Evolutionary conservation across 768 basidiomycete genomes (phyloP).

Genomic region (Collybia sp.): DNA sequence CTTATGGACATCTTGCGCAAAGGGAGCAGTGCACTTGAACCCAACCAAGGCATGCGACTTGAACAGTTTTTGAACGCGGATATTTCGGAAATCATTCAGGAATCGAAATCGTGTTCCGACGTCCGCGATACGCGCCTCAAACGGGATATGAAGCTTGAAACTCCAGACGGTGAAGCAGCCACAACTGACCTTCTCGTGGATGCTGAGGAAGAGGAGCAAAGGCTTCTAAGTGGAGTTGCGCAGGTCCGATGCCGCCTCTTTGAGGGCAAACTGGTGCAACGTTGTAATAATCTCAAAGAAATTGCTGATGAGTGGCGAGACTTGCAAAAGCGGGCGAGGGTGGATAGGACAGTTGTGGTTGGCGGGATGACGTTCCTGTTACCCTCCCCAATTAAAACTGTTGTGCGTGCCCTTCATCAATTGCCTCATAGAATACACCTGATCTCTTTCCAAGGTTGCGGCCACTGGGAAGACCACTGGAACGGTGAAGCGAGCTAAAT

Average conservation of each 20-base stretch:
- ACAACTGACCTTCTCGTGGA: slow-evolving; percentile 25
- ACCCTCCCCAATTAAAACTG: slow-evolving; percentile 12
- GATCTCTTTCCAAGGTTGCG: slow-evolving; percentile 8
- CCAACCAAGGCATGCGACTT: slow-evolving; percentile 33
- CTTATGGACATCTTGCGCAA: slow-evolving; percentile 53
- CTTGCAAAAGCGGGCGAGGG: slow-evolving; percentile 38
- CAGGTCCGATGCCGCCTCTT: slow-evolving; percentile 56
- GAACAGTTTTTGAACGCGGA: slow-evolving; percentile 38
- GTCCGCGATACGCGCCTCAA: slow-evolving; percentile 41
- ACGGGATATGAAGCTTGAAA: slow-evolving; percentile 25
- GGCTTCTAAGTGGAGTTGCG: slow-evolving; percentile 49
- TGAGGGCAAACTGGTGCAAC: slow-evolving; percentile 42
- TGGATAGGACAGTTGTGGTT: slow-evolving; percentile 30
- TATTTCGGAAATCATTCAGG: slow-evolving; percentile 38
- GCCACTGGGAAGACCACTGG: slow-evolving; percentile 7
- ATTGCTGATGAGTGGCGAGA: slow-evolving; percentile 43
- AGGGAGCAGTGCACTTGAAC: slow-evolving; percentile 49
- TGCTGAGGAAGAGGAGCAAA: slow-evolving; percentile 50
- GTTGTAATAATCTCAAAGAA: slow-evolving; percentile 29
- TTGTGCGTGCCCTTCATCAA: not conserved
- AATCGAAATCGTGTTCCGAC: slow-evolving; percentile 37
- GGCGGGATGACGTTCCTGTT: slow-evolving; percentile 24
- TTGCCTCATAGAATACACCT: not conserved
- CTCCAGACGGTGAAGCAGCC: slow-evolving; percentile 6
- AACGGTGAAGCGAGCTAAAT: slow-evolving; percentile 29